phyloP scores from a whole-genome alignment of 2,329 filamentous ascomycete genomes.

The Fusarium gaditjirri region DNA sequence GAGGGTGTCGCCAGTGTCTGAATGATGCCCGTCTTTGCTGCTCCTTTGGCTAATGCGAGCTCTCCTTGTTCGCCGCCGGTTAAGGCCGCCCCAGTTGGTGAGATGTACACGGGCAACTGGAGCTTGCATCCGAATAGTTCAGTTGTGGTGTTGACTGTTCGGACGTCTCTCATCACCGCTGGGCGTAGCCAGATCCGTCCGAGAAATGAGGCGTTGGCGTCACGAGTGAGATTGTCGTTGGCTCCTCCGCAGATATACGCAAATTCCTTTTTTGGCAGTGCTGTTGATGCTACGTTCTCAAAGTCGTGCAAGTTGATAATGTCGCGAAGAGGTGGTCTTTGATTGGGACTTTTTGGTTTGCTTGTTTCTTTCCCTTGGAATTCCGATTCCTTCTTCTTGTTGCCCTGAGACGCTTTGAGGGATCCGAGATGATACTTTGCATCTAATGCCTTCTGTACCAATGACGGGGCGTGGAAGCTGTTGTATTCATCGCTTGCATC shows the following conservation, averaged over 20 bases:
- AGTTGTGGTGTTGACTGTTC: slow-evolving; percentile 20
- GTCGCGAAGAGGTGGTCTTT: not conserved
- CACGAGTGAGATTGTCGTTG: slow-evolving; percentile 42
- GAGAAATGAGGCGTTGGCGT: slow-evolving; percentile 32
- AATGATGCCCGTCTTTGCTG: slow-evolving; percentile 58
- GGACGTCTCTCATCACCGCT: slow-evolving; percentile 38
- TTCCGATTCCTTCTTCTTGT: accelerated
- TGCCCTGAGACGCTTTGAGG: not conserved
- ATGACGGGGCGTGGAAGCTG: slow-evolving; percentile 32
- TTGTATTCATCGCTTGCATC: slow-evolving; percentile 43
- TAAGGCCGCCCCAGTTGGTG: slow-evolving; percentile 34
- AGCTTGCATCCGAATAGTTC: slow-evolving; percentile 36
- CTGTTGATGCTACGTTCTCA: slow-evolving; percentile 28
- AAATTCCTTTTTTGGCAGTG: slow-evolving; percentile 33
- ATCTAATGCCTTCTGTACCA: slow-evolving; percentile 35
- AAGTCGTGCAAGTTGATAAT: slow-evolving; percentile 45
- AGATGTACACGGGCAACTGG: slow-evolving; percentile 36
- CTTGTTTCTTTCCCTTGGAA: accelerated
- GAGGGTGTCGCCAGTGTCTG: slow-evolving; percentile 72
- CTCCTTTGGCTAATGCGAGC: slow-evolving; percentile 30
- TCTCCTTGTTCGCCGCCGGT: slow-evolving; percentile 34
- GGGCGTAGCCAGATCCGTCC: slow-evolving; percentile 41
- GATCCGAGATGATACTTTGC: not conserved
- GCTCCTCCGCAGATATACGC: slow-evolving; percentile 41
- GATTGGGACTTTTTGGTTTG: too few species aligned